These are phyloP conservation scores for Graphilbum fragrans DNA, from an alignment of 2,329 filamentous ascomycete genomes.

Conservation along the genomic window DNA sequence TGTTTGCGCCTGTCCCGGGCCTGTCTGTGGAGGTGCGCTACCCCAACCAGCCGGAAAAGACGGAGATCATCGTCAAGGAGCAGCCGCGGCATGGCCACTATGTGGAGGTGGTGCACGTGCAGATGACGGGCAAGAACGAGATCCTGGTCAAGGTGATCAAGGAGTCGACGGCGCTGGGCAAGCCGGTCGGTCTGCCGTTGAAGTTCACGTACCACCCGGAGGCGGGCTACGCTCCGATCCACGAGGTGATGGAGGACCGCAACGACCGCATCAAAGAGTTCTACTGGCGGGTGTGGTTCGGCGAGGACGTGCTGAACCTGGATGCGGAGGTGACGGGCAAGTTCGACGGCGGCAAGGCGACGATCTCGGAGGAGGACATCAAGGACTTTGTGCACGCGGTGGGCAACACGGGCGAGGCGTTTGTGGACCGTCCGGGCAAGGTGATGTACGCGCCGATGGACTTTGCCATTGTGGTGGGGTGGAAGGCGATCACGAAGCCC, in stretches of 20 bases:
- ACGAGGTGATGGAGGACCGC: conserved; percentile 87
- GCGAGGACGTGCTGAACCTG: conserved; percentile 70
- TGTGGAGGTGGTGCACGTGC: conserved; percentile 78
- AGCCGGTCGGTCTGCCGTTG: conserved; percentile 71
- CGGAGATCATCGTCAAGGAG: conserved; percentile 76
- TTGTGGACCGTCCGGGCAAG: conserved; percentile 91
- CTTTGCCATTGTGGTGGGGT: conserved; percentile 94
- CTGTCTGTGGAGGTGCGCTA: conserved; percentile 80
- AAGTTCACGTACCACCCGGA: conserved; percentile 91
- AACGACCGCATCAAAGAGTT: conserved; percentile 99
- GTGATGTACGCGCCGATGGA: conserved; percentile 95
- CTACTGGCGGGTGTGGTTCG: conserved; percentile 98
- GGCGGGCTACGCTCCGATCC: conserved; percentile 92
- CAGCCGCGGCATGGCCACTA: conserved; percentile 77
- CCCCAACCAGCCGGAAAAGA: conserved; percentile 73
- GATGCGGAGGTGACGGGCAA: conserved; percentile 73
- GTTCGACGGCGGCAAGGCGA: conserved; percentile 81
- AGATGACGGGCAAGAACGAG: conserved; percentile 61
- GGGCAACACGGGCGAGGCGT: conserved; percentile 93
- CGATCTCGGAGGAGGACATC: conserved; percentile 83
- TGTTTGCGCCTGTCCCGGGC: conserved; percentile 76
- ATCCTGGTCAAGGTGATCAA: conserved; percentile 88
- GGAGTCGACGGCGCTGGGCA: conserved; percentile 74
- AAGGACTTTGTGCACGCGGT: conserved; percentile 99
- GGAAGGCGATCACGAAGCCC: conserved; percentile 98